Evolutionary conservation across 306 rosid genomes (phyloP), one percentile per base, ranked within the genome.

Genomic region (Canavalia gladiata): DNA sequence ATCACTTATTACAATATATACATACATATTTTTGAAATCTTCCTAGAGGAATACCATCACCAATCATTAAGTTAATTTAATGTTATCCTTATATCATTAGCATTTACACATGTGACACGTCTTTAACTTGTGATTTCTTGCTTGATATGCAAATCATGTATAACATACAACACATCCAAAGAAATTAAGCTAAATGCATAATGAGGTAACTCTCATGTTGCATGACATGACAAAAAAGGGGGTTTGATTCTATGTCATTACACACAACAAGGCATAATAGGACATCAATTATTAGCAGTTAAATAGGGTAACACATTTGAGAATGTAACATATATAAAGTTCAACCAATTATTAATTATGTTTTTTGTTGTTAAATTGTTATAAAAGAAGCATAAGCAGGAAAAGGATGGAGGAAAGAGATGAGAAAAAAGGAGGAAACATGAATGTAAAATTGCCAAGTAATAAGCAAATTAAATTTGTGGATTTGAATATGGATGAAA

Each of bases 401-500:
- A 18, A 41, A 67, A 62, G 28, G 3, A 85, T 90, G 93, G 87
- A 86, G 63, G 84, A 60, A n/a, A 79, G 58, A 2, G 35, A 43
- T 39, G 76, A 80, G 77, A 80, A 77, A 25, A 83, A 75, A 51
- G 55, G 30, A 18, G 25, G 25, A 0, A 18, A 18, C 50, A 73
- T 75, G 39, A 86, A 49, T 6, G 55, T 35, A 45, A 82, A 31
- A 74, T 68, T 43, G 1, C 51, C 49, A 56, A 70, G n/a, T 37
- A 62, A 10, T 39, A 34, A 46, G 8, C 63, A 78, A 52, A 41
- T 87, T 25, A 83, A 78, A 72, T 46, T 86, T 8, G 79, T 82
- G 4, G 86, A 80, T 9, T 33, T 83, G 11, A 83, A 35, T 25
- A 5, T 87, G 68, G 86, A 86, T 28, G 90, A 87, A 9, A 30